Conservation (phyloP, 257 asterid species). For the Primulina huaijiensis region DNA sequence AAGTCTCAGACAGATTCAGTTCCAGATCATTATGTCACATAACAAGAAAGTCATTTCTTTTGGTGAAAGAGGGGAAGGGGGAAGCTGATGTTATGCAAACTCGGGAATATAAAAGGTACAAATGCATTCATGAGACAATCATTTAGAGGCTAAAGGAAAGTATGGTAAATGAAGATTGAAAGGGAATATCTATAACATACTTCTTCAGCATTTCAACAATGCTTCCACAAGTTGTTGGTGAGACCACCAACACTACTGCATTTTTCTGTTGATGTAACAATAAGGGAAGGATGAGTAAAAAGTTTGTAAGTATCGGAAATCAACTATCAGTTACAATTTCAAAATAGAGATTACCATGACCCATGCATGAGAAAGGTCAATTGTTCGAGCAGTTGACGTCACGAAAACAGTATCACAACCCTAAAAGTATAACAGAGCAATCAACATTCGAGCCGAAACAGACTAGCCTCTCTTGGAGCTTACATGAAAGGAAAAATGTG, state of each 20-base stretch:
- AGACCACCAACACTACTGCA: slow-evolving; percentile 76
- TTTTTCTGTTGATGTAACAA: slow-evolving; percentile 63
- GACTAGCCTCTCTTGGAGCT: slow-evolving; percentile 7
- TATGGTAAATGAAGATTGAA: slow-evolving; percentile 15
- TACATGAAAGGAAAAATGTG: slow-evolving; percentile 1
- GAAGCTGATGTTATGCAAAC: slow-evolving; percentile 13
- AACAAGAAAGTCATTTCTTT: slow-evolving; percentile 1
- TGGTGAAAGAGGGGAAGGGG: background rate
- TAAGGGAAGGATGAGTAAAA: slow-evolving; percentile 10
- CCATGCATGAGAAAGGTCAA: slow-evolving; percentile 90
- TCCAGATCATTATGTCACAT: background rate
- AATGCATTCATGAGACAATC: slow-evolving; percentile 12
- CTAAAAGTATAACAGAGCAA: slow-evolving; percentile 39
- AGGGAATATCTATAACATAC: slow-evolving; percentile 44
- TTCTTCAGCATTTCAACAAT: slow-evolving; percentile 73
- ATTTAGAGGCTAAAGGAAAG: slow-evolving; percentile 17
- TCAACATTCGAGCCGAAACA: slow-evolving; percentile 8
- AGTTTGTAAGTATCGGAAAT: slow-evolving; percentile 21
- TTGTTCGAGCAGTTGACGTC: slow-evolving; percentile 95
- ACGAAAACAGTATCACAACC: slow-evolving; percentile 94
- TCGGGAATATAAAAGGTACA: slow-evolving; percentile 12
- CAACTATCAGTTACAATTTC: slow-evolving; percentile 17
- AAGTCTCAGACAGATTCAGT: no score
- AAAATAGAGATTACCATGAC: slow-evolving; percentile 62
- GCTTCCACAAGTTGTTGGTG: slow-evolving; percentile 66